Conservation (phyloP, 306 rosid species). For the Vigna trinervia region DNA sequence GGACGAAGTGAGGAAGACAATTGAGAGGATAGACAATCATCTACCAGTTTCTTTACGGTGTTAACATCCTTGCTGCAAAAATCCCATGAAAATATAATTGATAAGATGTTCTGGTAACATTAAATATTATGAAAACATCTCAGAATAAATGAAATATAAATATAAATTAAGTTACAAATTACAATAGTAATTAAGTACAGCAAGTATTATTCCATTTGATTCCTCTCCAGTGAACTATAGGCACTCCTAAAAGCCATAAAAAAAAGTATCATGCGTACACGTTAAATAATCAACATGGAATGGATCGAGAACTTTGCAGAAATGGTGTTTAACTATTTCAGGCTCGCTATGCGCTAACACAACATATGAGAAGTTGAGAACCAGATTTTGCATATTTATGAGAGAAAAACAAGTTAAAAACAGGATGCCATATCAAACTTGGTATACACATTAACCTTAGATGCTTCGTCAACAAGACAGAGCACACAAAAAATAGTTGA, state of each 20-base stretch:
- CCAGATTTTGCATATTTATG: constrained; percentile 20
- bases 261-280: constrained; percentile 28
- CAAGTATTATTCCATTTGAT: constrained; percentile 3
- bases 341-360: background rate
- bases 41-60: constrained; percentile 92
- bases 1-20: constrained; percentile 95
- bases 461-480: constrained; percentile 7
- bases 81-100: constrained; percentile 24
- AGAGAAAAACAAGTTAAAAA: constrained; percentile 31
- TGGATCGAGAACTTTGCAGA: constrained; percentile 12
- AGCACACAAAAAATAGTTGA: constrained; percentile 16
- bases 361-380: background rate
- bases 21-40: constrained; percentile 85
- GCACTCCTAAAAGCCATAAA: constrained; percentile 25
- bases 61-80: constrained; percentile 93
- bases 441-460: constrained; percentile 37
- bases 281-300: constrained; percentile 14
- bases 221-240: constrained; percentile 18
- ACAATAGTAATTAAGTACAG: constrained; percentile 17
- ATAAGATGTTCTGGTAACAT: constrained; percentile 18
- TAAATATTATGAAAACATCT: constrained; percentile 14
- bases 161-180: constrained; percentile 27
- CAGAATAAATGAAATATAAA: constrained; percentile 19
- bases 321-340: constrained; percentile 13
- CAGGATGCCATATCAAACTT: constrained; percentile 7